Evolutionary conservation across 257 asterid genomes (phyloP).

Genomic region (Plantago ovata): DNA sequence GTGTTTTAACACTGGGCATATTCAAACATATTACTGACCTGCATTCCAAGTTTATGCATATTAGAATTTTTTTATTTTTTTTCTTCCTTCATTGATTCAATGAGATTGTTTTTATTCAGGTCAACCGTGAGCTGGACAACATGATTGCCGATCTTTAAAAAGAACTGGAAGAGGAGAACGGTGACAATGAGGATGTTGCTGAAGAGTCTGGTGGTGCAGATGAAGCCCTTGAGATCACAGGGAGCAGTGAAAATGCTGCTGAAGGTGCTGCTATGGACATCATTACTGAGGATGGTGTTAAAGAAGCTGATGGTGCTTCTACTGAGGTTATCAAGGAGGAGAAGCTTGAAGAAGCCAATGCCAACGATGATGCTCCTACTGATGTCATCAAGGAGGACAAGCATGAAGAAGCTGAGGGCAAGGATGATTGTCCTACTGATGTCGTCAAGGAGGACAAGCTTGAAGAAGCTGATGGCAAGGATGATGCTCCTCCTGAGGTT

Average conservation of each 20-base stretch:
- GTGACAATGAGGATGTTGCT: constrained; percentile 20
- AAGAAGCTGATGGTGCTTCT: too few relatives aligned
- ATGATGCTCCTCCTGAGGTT: too few relatives aligned
- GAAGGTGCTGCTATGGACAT: constrained; percentile 27
- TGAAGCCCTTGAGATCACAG: constrained; percentile 18
- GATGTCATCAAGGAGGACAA: too few relatives aligned
- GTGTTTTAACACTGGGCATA: too few relatives aligned
- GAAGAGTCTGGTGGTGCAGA: constrained; percentile 28
- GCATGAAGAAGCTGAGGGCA: too few relatives aligned
- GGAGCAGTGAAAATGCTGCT: constrained; percentile 24
- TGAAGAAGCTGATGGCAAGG: background rate
- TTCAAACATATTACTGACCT: too few relatives aligned
- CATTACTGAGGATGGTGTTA: constrained; percentile 10
- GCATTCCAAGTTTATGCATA: background rate
- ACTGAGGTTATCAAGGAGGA: too few relatives aligned
- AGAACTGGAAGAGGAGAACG: constrained; percentile 52
- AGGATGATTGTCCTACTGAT: too few relatives aligned
- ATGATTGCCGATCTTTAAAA: too few relatives aligned
- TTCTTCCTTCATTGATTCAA: constrained; percentile 7
- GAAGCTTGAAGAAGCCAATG: too few relatives aligned
- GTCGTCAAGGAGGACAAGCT: too few relatives aligned
- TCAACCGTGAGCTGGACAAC: constrained; percentile 76
- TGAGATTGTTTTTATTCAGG: constrained; percentile 38
- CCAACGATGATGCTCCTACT: too few relatives aligned
- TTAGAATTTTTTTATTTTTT: background rate